Conservation (phyloP, 148 eudicot genomes). For the Hydrangea macrophylla region DNA sequence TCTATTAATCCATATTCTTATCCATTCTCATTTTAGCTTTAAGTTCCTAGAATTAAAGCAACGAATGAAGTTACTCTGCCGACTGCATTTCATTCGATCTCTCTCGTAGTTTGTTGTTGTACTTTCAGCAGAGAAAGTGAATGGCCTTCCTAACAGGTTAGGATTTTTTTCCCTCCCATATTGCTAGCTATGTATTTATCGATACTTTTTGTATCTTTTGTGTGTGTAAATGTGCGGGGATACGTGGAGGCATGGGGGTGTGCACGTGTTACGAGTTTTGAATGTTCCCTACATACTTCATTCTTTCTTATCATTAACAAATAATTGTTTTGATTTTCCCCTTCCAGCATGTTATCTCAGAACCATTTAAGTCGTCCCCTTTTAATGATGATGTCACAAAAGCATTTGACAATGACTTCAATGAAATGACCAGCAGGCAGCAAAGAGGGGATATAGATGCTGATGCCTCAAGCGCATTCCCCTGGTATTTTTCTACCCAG, state of each 20-base stretch:
- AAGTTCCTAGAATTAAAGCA: no score
- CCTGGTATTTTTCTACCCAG: no score
- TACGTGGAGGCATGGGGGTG: neutral
- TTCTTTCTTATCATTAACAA: neutral
- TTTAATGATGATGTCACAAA: slow-evolving; percentile 60
- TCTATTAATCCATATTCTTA: no score
- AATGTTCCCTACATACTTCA: neutral
- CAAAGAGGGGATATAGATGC: slow-evolving; percentile 52
- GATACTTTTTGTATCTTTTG: no score
- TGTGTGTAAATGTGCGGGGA: neutral
- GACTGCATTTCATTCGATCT: neutral
- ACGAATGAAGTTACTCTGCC: neutral
- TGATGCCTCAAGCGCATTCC: slow-evolving; percentile 47
- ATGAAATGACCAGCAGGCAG: slow-evolving; percentile 41
- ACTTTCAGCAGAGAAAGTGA: neutral
- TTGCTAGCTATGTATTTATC: neutral
- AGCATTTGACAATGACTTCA: slow-evolving; percentile 54
- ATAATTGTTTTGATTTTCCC: slow-evolving; percentile 9
- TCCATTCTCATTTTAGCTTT: no score
- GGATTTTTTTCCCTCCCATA: neutral
- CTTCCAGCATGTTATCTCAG: slow-evolving; percentile 82
- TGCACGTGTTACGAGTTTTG: neutral
- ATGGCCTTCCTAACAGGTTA: neutral
- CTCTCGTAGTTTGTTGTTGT: neutral
- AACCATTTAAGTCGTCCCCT: slow-evolving; percentile 89